Base-by-base conservation (phyloP, 2,329 filamentous ascomycete genomes). In the Colletotrichum sp. region DNA sequence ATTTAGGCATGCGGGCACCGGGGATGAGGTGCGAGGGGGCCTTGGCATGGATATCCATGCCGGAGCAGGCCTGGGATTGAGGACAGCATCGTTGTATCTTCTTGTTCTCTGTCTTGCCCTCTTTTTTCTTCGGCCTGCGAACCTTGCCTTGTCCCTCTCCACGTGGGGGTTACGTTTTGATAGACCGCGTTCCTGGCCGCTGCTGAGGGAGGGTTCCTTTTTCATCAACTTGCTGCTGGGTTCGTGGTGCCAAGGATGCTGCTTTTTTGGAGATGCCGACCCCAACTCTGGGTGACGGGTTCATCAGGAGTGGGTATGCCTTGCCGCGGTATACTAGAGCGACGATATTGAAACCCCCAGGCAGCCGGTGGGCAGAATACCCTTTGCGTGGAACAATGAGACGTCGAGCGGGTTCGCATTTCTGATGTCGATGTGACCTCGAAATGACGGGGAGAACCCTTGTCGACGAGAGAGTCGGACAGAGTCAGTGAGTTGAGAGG, bases 21-120 rank as follows among this genome's bases (percentile, higher is more conserved):
- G 52, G 55, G 30, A 34, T 34, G 39, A 28, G 21, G 57, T 28
- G 39, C 28, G 21, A 66, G 16, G 52, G 36, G 21, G 24, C 30
- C 44, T 64, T 68, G 63, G 73, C 63, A 68, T 76, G 73, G 72
- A 72, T 72, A 76, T 72, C 73, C 73, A 76, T 76, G 73, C 69
- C 39, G 69, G 73, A 26, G 15, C 62, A 44, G 36, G 62, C 52
- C 60, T 72, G 60, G 39, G 68, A 55, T 26, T 68, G 16, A 34
- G 44, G 34, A 39, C 28, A 34, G 59, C 59, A 32, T 32, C 18
- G 26, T 62, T 32, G n/a, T 12, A 49, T 49, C 32, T 34, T 52
- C 60, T 21, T n/a, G 60, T 63, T 65, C 8, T 55, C 44, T 55
- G 34, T 55, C 18, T 32, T 24, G 49, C 15, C 39, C 18, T 67